Evolutionary conservation across 345 rosid species (phyloP).

Genomic region (Nephelium lappaceum): DNA sequence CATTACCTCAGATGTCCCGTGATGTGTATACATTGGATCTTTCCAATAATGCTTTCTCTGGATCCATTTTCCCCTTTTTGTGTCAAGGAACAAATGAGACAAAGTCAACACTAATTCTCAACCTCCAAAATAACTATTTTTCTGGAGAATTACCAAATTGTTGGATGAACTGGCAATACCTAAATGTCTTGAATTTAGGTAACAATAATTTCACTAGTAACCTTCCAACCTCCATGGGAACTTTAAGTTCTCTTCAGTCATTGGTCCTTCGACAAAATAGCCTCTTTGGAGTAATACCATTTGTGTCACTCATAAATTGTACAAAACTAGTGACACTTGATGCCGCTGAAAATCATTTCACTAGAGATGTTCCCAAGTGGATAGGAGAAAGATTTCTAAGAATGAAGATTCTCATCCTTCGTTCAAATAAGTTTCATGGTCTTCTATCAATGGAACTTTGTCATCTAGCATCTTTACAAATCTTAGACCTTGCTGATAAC

Average conservation of each 20-base stretch:
- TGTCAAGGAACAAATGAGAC: too few relatives aligned
- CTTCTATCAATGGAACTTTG: slow-evolving; percentile 21
- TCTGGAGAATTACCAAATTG: too few relatives aligned
- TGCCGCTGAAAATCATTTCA: slow-evolving; percentile 13
- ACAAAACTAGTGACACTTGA: not conserved
- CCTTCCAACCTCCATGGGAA: slow-evolving; percentile 32
- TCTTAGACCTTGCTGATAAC: slow-evolving; percentile 22
- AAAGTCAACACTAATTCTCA: too few relatives aligned
- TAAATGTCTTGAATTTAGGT: slow-evolving; percentile 26
- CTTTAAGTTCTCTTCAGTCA: not conserved
- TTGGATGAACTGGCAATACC: not conserved
- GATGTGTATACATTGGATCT: too few relatives aligned
- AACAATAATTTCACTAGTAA: not conserved
- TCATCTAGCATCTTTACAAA: slow-evolving; percentile 1
- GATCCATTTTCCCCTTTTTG: too few relatives aligned
- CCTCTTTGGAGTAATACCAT: not conserved
- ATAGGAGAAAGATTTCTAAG: slow-evolving; percentile 9
- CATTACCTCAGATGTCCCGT: slow-evolving; percentile 13
- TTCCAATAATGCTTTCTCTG: too few relatives aligned
- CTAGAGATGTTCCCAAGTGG: slow-evolving; percentile 7
- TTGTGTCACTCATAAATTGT: not conserved
- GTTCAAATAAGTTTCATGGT: slow-evolving; percentile 27
- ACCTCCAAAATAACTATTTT: too few relatives aligned
- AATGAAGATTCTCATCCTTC: not conserved
- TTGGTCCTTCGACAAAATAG: slow-evolving; percentile 29